Base-by-base conservation (phyloP, 2,329 filamentous ascomycete species). In the Onygenales sp. region DNA sequence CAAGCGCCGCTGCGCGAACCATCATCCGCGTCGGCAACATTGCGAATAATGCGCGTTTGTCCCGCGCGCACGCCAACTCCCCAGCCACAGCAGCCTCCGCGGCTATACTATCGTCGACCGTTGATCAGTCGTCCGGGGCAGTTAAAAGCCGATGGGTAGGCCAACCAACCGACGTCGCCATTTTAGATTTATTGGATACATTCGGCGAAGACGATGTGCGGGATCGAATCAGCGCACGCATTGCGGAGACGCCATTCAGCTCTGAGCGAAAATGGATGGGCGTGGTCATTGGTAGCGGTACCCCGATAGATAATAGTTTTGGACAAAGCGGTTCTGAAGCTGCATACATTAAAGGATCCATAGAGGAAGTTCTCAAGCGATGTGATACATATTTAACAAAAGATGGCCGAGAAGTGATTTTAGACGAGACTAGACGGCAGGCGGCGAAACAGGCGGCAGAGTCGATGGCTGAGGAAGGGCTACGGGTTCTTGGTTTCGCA, bases 251-350 rank as follows among this genome's bases (percentile, higher is more conserved):
- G 0, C 91, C 93, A 0, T 98, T 98, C 70, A 97, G 92, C 67
- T 98, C 93, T 1, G 90, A 95, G 66, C 82, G 92, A 54, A 98
- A 98, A 71, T 98, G 92, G 92, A 98, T 98, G 94, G 94, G 94
- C 36, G 91, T 96, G 32, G 86, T 90, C 2, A 87, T 96, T 60
- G 83, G 83, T 33, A 72, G 70, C 57, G 70, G 72, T 35, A 71
- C 68, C 43, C 46, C 31, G 36, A 75, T 77, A 21, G 78, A 82
- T 47, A 76, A 76, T 32, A 77, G 75, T 55, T 50, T 52, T 38
- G 51, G 52, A 13, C 48, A 56, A 31, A 74, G 75, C 52, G 84
- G 86, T 49, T 83, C 84, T 57, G 88, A 95, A 63, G 84, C 89
- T 59, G 91, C 89, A 0, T 98, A 97, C 68, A 88, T 97, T 74